phyloP scores from a whole-genome alignment of 208 protist genomes.

The Angomonas ambiguus region DNA sequence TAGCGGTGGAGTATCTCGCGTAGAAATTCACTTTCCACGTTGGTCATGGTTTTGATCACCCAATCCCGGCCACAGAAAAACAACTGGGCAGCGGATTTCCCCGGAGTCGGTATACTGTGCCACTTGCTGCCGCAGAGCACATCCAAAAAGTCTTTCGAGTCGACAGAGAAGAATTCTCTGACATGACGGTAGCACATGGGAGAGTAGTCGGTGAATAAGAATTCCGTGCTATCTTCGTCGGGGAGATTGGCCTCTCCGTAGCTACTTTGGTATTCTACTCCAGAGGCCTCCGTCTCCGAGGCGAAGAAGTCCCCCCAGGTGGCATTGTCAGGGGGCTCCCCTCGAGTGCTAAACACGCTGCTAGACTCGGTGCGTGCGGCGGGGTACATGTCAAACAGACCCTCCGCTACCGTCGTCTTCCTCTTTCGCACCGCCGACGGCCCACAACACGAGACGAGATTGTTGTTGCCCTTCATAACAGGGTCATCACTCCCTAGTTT shows the following conservation, averaged over 20 bases:
- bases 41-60: constrained; percentile 93
- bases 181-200: constrained; percentile 91
- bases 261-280: background rate
- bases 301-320: background rate
- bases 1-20: constrained; percentile 86
- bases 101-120: constrained; percentile 85
- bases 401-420: background rate
- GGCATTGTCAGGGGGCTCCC: background rate
- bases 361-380: background rate
- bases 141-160: constrained; percentile 66
- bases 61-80: constrained; percentile 91
- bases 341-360: background rate
- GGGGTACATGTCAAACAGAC: background rate
- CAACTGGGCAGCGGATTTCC: constrained; percentile 85
- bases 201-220: constrained; percentile 87
- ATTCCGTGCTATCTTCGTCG: constrained; percentile 34
- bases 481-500: background rate
- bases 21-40: constrained; percentile 85
- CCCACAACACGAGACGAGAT: constrained; percentile 25
- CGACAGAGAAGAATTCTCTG: constrained; percentile 80
- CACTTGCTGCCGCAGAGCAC: constrained; percentile 70
- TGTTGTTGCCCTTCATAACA: background rate
- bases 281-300: background rate
- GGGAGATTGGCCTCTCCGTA: constrained; percentile 40
- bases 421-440: background rate